A percentile compares a stretch with the other conserved stretches of the same genome.
These are phyloP conservation scores for Xylaria cubensis DNA, from an alignment of 495 filamentous ascomycete genomes.

Conservation along the genomic window DNA sequence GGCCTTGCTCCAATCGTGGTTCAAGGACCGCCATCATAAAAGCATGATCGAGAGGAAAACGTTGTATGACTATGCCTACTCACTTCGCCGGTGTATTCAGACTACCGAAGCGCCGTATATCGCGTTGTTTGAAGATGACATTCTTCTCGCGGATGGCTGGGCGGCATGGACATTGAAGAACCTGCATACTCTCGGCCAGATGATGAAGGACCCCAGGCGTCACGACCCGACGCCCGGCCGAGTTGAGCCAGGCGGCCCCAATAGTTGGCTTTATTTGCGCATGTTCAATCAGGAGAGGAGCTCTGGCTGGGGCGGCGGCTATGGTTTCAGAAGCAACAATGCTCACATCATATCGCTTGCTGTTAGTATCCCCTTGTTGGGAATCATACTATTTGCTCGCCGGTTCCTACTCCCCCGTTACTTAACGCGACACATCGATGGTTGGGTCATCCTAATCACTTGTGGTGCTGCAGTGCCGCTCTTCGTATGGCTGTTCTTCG, in stretches of 20 bases:
- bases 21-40: constrained; percentile 35
- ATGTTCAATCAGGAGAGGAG: constrained; percentile 58
- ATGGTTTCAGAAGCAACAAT: constrained; percentile 49
- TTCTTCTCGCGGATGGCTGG: constrained; percentile 57
- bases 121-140: constrained; percentile 57
- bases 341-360: constrained; percentile 46
- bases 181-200: constrained; percentile 41
- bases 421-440: constrained; percentile 41
- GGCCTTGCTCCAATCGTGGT: constrained; percentile 35
- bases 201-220: constrained; percentile 37
- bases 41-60: constrained; percentile 42
- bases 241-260: constrained; percentile 32
- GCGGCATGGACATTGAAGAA: constrained; percentile 49
- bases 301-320: constrained; percentile 44
- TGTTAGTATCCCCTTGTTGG: constrained; percentile 30
- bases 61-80: constrained; percentile 54
- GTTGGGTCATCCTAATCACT: constrained; percentile 45
- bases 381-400: constrained; percentile 29
- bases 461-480: constrained; percentile 47
- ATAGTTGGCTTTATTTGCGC: constrained; percentile 56
- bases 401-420: constrained; percentile 31
- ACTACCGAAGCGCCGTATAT: constrained; percentile 51
- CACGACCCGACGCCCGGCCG: constrained; percentile 28
- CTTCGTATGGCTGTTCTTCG: constrained; percentile 49
- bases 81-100: constrained; percentile 46